Evolutionary conservation across 345 rosid species (phyloP).

Genomic region (Euphorbia lathyris): DNA sequence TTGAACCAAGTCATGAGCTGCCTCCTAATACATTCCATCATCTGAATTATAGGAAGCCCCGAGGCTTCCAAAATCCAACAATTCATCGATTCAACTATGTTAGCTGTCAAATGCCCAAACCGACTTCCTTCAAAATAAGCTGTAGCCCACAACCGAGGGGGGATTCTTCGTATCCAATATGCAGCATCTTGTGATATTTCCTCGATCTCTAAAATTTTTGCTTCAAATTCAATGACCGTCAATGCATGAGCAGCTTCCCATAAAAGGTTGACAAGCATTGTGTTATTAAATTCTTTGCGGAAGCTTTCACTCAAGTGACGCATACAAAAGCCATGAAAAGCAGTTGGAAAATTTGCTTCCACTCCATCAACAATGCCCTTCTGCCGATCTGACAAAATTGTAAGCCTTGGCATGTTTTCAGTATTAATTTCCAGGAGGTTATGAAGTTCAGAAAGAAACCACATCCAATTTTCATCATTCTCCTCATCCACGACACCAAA

Average conservation of each 20-base stretch:
- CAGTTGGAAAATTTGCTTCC: conserved; percentile 88
- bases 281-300: conserved; percentile 89
- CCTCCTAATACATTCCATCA: conserved; percentile 98
- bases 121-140: conserved; percentile 93
- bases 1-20: conserved; percentile 99
- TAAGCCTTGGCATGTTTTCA: conserved; percentile 96
- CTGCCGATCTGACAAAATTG: conserved; percentile 88
- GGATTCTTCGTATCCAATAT: conserved; percentile 85
- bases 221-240: conserved; percentile 86
- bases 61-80: conserved; percentile 92
- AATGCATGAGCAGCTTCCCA: conserved; percentile 97
- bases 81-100: conserved; percentile 76
- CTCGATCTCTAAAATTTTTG: conserved; percentile 81
- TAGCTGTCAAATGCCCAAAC: conserved; percentile 88
- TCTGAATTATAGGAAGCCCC: conserved; percentile 95
- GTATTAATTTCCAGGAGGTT: conserved; percentile 86
- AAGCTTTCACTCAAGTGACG: conserved; percentile 93
- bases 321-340: conserved; percentile 97
- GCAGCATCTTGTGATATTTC: conserved; percentile 94
- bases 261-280: conserved; percentile 77
- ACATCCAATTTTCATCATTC: conserved; percentile 97
- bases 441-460: conserved; percentile 96
- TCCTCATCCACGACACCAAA: conserved; percentile 97
- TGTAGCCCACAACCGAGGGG: conserved; percentile 94
- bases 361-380: conserved; percentile 90